Evolutionary conservation across 495 filamentous ascomycete genomes (phyloP), one percentile per base, ranked within the genome.

Genomic region (Penicillium maclennaniae): DNA sequence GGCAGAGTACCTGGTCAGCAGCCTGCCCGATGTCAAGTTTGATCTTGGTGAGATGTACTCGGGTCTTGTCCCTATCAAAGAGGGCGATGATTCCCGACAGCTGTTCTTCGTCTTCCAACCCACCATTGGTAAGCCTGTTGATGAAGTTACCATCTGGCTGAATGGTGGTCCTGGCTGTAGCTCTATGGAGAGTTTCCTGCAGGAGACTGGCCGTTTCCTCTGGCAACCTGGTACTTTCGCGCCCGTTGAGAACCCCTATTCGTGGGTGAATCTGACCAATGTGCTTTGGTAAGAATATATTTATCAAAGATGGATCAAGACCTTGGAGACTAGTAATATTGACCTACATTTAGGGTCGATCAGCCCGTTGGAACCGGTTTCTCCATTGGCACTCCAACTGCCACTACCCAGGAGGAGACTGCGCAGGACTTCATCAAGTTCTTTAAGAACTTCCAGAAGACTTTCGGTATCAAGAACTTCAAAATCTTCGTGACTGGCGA

Each of bases 41-140:
- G 83, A 89, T 49, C 69, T 88, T 53, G 87, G 88, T 28, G 88
- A 92, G 65, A 83, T 82, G 3, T 91, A 91, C 64, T 86, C 88
- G 17, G 87, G 88, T 3, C 70, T 83, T 16, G 70, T 93, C 7
- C 87, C 88, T 8, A 88, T 91, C 55, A 72, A 82, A 41, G 77
- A 82, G 56, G 64, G 69, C 12, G 76, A 80, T 45, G 63, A 79
- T 15, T 74, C 72, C 6, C 64, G 75, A 6, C 55, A 68, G 14
- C 66, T 83, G 8, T 81, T 81, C 58, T 82, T 79, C 56, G 66
- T 81, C 37, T 81, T 76, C 52, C 72, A 76, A 40, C 75, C 75
- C 5, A 79, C 63, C 0, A 63, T 78, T 26, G 75, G 73, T 14
- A 61, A 66, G 8, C 75, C 75, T 14, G 70, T 77, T 1, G 83